phyloP scores from a whole-genome alignment of 2,329 filamentous ascomycete species.

The Fusarium chaquense region DNA sequence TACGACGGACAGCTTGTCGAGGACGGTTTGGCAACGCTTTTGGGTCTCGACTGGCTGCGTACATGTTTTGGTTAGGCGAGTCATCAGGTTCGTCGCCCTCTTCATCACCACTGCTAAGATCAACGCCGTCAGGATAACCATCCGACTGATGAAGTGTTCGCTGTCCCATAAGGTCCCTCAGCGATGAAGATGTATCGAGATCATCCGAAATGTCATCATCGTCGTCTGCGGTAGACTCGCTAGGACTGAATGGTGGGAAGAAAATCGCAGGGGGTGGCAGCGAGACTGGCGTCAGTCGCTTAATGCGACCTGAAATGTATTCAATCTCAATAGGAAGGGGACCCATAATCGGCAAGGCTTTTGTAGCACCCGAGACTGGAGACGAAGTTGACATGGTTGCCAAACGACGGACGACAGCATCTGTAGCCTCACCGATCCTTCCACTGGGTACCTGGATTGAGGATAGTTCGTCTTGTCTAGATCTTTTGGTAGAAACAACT shows the following conservation, averaged over 20 bases:
- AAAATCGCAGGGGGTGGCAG: slow-evolving; percentile 67
- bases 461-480: slow-evolving; percentile 47
- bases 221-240: slow-evolving; percentile 53
- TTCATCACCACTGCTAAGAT: slow-evolving; percentile 58
- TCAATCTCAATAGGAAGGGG: slow-evolving; percentile 55
- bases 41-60: slow-evolving; percentile 42
- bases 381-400: slow-evolving; percentile 58
- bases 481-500: slow-evolving; percentile 63
- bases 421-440: slow-evolving; percentile 51
- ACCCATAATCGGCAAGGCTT: neutral
- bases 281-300: slow-evolving; percentile 59
- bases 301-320: slow-evolving; percentile 59
- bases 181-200: slow-evolving; percentile 49
- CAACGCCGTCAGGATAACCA: slow-evolving; percentile 56
- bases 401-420: slow-evolving; percentile 58
- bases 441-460: slow-evolving; percentile 1
- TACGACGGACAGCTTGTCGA: slow-evolving; percentile 33
- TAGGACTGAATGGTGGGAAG: slow-evolving; percentile 61
- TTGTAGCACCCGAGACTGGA: slow-evolving; percentile 38
- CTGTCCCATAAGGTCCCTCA: slow-evolving; percentile 50
- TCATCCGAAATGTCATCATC: slow-evolving; percentile 46
- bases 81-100: slow-evolving; percentile 57
- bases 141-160: slow-evolving; percentile 56
- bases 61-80: slow-evolving; percentile 50
- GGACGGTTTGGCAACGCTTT: slow-evolving; percentile 39